Evolutionary conservation across 129 eudicot genomes (phyloP).

Genomic region (Pseudognaphalium luteoalbum): DNA sequence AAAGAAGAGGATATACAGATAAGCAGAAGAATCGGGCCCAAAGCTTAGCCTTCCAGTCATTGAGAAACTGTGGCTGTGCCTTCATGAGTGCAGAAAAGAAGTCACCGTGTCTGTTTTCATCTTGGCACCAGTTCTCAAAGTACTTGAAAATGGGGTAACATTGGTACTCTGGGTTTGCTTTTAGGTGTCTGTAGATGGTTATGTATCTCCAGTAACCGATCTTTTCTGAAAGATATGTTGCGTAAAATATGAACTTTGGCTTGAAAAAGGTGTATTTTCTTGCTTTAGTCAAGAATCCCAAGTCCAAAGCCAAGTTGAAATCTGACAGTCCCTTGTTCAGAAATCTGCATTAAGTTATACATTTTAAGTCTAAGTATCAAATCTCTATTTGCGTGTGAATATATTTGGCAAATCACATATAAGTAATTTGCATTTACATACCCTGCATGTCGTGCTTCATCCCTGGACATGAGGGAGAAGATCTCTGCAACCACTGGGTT

Average conservation of each 20-base stretch:
- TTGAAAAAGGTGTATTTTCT: conserved; percentile 96
- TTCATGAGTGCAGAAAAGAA: conserved; percentile 96
- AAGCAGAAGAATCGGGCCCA: conserved; percentile 98
- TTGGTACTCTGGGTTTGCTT: conserved; percentile 87
- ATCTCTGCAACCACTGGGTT: conserved; percentile 99
- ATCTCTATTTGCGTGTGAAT: neutral
- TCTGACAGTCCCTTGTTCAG: conserved; percentile 97
- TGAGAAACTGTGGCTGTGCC: conserved; percentile 98
- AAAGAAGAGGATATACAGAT: conserved; percentile 52
- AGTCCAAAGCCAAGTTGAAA: conserved; percentile 91
- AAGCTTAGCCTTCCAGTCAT: conserved; percentile 97
- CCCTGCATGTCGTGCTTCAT: conserved; percentile 99
- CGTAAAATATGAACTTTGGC: conserved; percentile 98
- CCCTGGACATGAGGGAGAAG: conserved; percentile 99
- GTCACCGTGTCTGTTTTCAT: conserved; percentile 97
- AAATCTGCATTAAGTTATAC: conserved; percentile 52
- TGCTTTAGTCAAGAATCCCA: conserved; percentile 96
- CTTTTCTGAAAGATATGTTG: conserved; percentile 94
- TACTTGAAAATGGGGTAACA: conserved; percentile 90
- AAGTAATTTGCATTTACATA: conserved; percentile 32
- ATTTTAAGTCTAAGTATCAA: neutral
- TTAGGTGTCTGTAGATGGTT: conserved; percentile 92
- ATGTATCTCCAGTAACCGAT: conserved; percentile 99
- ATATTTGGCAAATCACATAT: neutral
- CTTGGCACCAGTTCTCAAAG: conserved; percentile 99